Evolutionary conservation across 179 eudicot genomes (phyloP).

Genomic region (Beta corolliflora): DNA sequence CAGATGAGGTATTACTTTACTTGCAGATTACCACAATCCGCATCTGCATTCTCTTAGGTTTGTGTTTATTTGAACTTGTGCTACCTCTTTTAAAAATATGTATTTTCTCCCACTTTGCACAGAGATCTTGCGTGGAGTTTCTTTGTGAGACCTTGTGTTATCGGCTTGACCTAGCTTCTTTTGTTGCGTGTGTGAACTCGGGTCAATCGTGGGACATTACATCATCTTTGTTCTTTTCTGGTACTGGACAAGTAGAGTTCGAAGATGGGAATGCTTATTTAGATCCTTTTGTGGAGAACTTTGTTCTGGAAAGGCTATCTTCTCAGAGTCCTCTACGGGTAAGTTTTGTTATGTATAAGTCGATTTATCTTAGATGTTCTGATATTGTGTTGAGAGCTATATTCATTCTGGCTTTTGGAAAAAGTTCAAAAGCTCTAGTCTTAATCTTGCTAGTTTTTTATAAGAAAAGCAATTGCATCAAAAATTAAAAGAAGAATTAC

Average conservation of each 20-base stretch:
- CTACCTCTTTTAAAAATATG: not conserved
- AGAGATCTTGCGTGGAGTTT: constrained; percentile 82
- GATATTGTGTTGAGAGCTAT: not conserved
- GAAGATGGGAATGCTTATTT: constrained; percentile 45
- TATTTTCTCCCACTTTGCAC: constrained; percentile 32
- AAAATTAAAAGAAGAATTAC: not conserved
- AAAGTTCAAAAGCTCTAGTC: not conserved
- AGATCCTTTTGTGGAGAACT: constrained; percentile 96
- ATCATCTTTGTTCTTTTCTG: constrained; percentile 72
- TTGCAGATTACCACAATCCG: not conserved
- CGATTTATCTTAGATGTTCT: not conserved
- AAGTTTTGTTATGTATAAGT: constrained; percentile 25
- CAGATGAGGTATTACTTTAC: constrained; percentile 62
- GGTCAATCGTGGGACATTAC: constrained; percentile 81
- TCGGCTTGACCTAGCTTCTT: constrained; percentile 93
- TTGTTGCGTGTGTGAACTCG: constrained; percentile 91
- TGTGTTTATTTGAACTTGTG: constrained; percentile 12
- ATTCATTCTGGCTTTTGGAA: constrained; percentile 2
- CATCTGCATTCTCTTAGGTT: not conserved
- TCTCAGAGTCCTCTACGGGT: constrained; percentile 92
- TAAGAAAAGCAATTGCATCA: not conserved
- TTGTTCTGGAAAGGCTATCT: constrained; percentile 92
- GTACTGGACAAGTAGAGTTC: constrained; percentile 48
- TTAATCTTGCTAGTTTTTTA: not conserved
- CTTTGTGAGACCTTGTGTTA: constrained; percentile 94